Evolutionary conservation across 345 rosid genomes (phyloP), one percentile per base, ranked within the genome.

Genomic region (Pelargonium nanum): DNA sequence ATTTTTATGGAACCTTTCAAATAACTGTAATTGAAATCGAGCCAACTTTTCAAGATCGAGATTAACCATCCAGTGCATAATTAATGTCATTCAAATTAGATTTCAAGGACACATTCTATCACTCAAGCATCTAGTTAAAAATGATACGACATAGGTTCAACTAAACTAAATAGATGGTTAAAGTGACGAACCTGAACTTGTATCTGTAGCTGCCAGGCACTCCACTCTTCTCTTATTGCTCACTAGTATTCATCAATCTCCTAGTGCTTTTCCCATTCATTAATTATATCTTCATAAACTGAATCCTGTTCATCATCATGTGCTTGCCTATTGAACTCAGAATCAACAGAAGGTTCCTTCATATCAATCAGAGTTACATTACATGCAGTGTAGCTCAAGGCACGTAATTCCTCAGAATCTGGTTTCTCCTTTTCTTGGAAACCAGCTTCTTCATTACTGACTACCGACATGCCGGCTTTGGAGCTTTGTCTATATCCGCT

Each of bases 191-290:
- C 96, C 97, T 85, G 96, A 70, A 80, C 67, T 69, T 81, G 76
- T 72, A 91, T 66, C 68, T 84, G 83, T 50, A 23, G 75, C 65
- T 86, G 87, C 75, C 91, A 81, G 48, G 91, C 82, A 60, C 77
- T 84, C 96, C 89, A 83, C 78, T 88, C 98, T 79, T 81, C 84
- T 78, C 88, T 84, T 23, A 25, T 65, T 53, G 89, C 96, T 75
- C 65, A 85, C 74, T 85, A 86, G 81, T 82, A 88, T 63, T 82
- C 91, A 70, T 81, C 83, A n/a, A 96, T 88, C 83, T 85, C 85
- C 77, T 91, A 86, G 50, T 82, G 73, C 73, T 70, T 85, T 80
- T 92, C 93, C 68, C 88, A 75, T 56, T 79, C 83, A 58, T 77
- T 78, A 71, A 91, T 78, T 56, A 82, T 65, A 72, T 75, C 75